phyloP scores from a whole-genome alignment of 371 early-diverging fungal species.

The Smittium mucronatum region DNA sequence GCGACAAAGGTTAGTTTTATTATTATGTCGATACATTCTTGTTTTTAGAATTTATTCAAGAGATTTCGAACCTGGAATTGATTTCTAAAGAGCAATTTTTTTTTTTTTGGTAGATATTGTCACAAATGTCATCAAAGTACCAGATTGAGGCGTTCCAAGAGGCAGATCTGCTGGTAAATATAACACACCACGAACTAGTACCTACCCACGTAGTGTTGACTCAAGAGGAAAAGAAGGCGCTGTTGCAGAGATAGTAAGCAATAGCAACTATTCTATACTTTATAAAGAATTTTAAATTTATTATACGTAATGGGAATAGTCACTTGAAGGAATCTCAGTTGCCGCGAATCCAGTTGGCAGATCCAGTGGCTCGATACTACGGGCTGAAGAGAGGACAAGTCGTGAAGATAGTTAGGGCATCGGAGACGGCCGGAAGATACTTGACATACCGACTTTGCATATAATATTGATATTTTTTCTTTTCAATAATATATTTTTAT shows the following conservation, averaged over 20 bases:
- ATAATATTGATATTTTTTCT: constrained; percentile 33
- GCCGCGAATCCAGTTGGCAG: constrained; percentile 83
- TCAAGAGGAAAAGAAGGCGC: constrained; percentile 78
- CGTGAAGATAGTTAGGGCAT: constrained; percentile 89
- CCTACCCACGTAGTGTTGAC: constrained; percentile 89
- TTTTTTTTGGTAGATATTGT: constrained; percentile 7
- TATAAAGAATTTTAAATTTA: not conserved
- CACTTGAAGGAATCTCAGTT: constrained; percentile 92
- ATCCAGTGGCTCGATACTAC: constrained; percentile 95
- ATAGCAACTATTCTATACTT: constrained; percentile 32
- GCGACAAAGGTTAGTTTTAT: constrained; percentile 56
- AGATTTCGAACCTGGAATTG: constrained; percentile 14
- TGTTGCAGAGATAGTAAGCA: constrained; percentile 72
- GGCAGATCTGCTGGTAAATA: constrained; percentile 93
- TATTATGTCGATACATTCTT: not conserved
- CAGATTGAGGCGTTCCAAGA: constrained; percentile 90
- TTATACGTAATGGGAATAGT: constrained; percentile 11
- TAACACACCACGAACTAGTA: constrained; percentile 93
- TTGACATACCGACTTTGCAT: constrained; percentile 85
- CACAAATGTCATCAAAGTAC: constrained; percentile 44
- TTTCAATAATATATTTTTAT: no score
- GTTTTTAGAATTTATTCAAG: constrained; percentile 10
- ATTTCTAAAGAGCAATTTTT: constrained; percentile 1
- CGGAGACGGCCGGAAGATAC: constrained; percentile 95
- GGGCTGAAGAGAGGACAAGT: constrained; percentile 95